Base-by-base conservation (phyloP, 805 yeast species). In the Yarrowia sp. region DNA sequence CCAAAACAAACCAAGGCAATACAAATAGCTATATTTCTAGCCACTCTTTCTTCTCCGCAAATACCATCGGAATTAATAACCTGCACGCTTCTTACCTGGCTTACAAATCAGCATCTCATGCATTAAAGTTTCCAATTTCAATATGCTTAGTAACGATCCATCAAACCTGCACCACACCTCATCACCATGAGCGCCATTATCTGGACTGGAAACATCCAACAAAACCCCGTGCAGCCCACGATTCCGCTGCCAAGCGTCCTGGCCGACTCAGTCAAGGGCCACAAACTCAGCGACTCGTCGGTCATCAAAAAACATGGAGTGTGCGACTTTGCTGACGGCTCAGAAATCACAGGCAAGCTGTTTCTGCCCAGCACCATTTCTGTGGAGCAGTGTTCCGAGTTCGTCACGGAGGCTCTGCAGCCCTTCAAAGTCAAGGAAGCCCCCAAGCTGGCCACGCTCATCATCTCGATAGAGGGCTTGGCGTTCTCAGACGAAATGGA, bases 391-490 rank as follows among this genome's bases (percentile, higher is more conserved):
- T 68, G 66, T 19, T 8, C 21, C 16, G 22, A 24, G 12, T 28
- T 48, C 14, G 52, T 66, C 12, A 14, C 33, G 1, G 66, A 63
- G 54, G 68, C 67, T 8, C 49, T 68, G 24, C 30, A 49, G 21
- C 61, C 62, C 5, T 66, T 52, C 51, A 40, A 59, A n/a, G 59
- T 56, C 38, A 59, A 67, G 58, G 49, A 44, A 17, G 46, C 58
- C 5, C 41, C 35, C 63, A 38, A 36, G 33, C 22, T 66, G 16
- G 56, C 59, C 1, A 43, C 49, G 3, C 54, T 69, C 28, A 67
- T 71, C n/a, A 58, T 73, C 28, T 70, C 73, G 17, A 64, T 73
- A 38, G 71, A 73, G n/a, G 75, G 72, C 11, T 59, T 73, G 17
- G 64, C 68, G 2, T 73, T 72, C 48, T 61, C 71, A n/a, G 74